Conservation (phyloP, 225 moss, liverwort and hornwort species). For the Lunularia cruciata region DNA sequence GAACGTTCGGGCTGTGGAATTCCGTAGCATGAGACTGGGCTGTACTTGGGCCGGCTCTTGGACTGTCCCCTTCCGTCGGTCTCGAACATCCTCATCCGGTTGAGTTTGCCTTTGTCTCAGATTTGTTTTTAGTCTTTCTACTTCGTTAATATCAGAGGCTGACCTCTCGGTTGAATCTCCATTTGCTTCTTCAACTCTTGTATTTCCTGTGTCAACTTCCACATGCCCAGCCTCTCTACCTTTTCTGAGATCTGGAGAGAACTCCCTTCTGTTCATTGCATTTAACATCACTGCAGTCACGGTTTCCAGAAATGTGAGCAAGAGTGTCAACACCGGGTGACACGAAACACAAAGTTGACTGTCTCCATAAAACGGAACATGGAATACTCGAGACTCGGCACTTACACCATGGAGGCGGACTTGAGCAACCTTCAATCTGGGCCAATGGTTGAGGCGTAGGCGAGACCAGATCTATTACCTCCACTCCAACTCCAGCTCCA, state of each 20-base stretch:
- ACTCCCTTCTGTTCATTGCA: not conserved
- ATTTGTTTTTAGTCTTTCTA: constrained; percentile 3
- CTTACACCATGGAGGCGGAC: constrained; percentile 48
- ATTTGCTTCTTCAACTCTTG: not conserved
- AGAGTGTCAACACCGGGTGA: not conserved
- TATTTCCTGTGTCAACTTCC: constrained; percentile 6
- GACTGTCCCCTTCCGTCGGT: constrained; percentile 58
- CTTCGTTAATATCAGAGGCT: no score
- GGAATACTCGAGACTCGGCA: not conserved
- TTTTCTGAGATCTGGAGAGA: not conserved
- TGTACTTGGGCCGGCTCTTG: constrained; percentile 8
- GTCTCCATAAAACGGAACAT: not conserved
- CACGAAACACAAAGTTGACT: not conserved
- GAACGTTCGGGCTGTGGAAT: constrained; percentile 38
- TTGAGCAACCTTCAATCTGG: constrained; percentile 24
- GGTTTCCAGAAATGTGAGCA: no score
- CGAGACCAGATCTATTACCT: constrained; percentile 27
- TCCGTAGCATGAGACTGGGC: constrained; percentile 46
- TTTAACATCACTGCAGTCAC: constrained; percentile 1
- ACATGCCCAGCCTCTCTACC: constrained; percentile 12
- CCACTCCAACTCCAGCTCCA: constrained; percentile 16
- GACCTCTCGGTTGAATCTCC: constrained; percentile 2
- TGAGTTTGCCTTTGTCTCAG: constrained; percentile 22
- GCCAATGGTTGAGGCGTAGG: constrained; percentile 17
- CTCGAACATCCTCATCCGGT: constrained; percentile 35